These are phyloP conservation scores for Dittrichia graveolens DNA, from an alignment of 129 eudicot genomes.

Conservation along the genomic window DNA sequence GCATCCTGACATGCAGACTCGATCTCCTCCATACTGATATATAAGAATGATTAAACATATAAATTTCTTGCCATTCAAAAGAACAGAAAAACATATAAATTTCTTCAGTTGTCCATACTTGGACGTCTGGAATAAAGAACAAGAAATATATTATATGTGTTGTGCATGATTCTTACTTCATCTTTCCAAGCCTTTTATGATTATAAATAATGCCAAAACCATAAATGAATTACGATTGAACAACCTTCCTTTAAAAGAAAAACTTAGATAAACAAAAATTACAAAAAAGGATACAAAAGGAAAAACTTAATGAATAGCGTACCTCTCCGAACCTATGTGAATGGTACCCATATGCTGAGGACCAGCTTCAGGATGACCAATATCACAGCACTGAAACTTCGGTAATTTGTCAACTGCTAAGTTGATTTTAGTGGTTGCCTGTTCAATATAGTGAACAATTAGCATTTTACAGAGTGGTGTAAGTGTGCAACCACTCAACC, in stretches of 20 bases:
- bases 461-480: not conserved
- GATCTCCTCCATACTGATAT: constrained; percentile 79
- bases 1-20: constrained; percentile 82
- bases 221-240: not conserved
- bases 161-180: not conserved
- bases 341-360: constrained; percentile 97
- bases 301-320: constrained; percentile 7
- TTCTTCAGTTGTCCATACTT: not conserved
- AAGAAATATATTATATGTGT: not conserved
- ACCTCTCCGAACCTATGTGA: constrained; percentile 97
- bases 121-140: constrained; percentile 5
- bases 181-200: constrained; percentile 7
- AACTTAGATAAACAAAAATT: not conserved
- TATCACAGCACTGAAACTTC: constrained; percentile 68
- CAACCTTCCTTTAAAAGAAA: not conserved
- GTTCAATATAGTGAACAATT: constrained; percentile 33
- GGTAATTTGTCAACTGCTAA: constrained; percentile 88
- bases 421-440: constrained; percentile 98
- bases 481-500: not conserved
- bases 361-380: constrained; percentile 64
- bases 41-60: not conserved
- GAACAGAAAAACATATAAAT: not conserved
- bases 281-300: not conserved
- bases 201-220: not conserved
- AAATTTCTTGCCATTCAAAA: too few species aligned